Evolutionary conservation across 1,284 basidiomycete species (phyloP).

Genomic region (Meripilus lineatus): DNA sequence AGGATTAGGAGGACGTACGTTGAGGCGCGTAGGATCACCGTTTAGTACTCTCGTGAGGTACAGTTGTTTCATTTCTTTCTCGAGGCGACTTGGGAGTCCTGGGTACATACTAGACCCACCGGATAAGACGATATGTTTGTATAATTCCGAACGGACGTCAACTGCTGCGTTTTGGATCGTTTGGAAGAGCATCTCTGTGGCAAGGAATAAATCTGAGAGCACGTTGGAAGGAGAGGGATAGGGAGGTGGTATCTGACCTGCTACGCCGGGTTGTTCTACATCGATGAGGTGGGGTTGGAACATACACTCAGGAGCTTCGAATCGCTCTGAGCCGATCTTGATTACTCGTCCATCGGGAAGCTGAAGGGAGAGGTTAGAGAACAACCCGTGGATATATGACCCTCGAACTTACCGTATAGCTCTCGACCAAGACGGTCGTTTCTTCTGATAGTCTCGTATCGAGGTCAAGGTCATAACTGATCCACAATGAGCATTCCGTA

Average conservation of each 20-base stretch:
- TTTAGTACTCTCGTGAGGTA: constrained; percentile 88
- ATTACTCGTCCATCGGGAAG: constrained; percentile 95
- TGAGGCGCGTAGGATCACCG: constrained; percentile 82
- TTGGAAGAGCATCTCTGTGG: constrained; percentile 91
- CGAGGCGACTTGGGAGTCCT: constrained; percentile 91
- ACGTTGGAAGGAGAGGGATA: neutral
- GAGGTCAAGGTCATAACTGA: constrained; percentile 90
- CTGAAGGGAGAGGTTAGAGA: constrained; percentile 57
- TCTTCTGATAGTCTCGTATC: constrained; percentile 95
- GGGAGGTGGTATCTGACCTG: constrained; percentile 47
- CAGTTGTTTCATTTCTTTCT: constrained; percentile 99
- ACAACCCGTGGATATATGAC: neutral
- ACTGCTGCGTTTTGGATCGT: constrained; percentile 93
- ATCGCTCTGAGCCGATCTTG: constrained; percentile 98
- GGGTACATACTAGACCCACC: constrained; percentile 99
- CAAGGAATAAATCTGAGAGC: neutral
- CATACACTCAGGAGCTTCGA: constrained; percentile 99
- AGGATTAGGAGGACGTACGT: constrained; percentile 62
- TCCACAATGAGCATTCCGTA: neutral
- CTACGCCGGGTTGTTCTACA: constrained; percentile 94
- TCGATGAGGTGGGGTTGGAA: constrained; percentile 99
- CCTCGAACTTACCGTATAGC: constrained; percentile 73
- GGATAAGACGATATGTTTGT: constrained; percentile 97
- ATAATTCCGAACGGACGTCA: constrained; percentile 87
- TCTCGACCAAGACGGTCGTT: constrained; percentile 95